phyloP scores from a whole-genome alignment of 176 grass and related monocot genomes.

The Thalia dealbata region DNA sequence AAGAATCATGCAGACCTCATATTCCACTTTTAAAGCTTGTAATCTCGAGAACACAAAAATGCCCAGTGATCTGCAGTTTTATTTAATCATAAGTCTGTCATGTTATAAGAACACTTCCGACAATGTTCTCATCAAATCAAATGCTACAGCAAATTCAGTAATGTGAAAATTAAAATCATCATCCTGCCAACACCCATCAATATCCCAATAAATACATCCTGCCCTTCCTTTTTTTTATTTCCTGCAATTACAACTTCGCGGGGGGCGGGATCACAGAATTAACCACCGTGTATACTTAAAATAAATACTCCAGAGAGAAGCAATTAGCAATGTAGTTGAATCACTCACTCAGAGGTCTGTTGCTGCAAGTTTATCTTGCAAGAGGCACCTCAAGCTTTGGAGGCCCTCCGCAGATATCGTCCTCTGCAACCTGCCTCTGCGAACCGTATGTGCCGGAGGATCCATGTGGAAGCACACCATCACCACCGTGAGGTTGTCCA shows the following conservation, averaged over 20 bases:
- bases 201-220: not conserved
- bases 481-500: constrained; percentile 69
- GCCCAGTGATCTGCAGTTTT: not conserved
- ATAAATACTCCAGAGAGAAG: not conserved
- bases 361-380: constrained; percentile 40
- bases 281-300: not conserved
- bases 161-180: not conserved
- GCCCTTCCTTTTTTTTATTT: not conserved
- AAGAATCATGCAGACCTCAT: not conserved
- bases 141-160: not conserved
- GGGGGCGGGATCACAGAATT: not conserved
- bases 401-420: constrained; percentile 70
- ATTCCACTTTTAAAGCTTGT: not conserved
- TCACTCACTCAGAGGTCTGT: not conserved
- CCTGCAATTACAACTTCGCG: not conserved
- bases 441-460: constrained; percentile 22
- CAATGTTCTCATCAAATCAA: not conserved
- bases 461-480: constrained; percentile 75
- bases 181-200: not conserved
- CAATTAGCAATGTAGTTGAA: not conserved
- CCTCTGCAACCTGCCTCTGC: constrained; percentile 22
- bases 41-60: too few species aligned
- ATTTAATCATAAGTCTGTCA: not conserved
- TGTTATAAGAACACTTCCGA: not conserved
- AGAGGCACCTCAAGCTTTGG: constrained; percentile 42